These are phyloP conservation scores for Arabis alpina DNA, from an alignment of 345 rosid species.

Conservation along the genomic window DNA sequence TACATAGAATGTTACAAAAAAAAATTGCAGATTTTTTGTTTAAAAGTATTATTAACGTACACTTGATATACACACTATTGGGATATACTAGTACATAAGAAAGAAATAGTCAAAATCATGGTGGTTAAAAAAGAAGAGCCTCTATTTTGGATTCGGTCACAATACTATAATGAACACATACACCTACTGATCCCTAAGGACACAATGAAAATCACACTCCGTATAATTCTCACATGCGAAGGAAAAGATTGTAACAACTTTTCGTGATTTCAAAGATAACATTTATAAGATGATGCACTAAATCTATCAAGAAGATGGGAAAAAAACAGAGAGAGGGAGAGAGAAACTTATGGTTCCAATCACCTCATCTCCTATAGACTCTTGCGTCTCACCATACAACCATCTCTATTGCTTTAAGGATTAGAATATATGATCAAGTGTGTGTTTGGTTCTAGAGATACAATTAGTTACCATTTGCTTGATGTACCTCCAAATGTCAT, in stretches of 20 bases:
- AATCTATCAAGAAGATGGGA: conserved; percentile 13
- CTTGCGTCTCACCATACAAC: neutral
- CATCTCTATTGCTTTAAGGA: conserved; percentile 30
- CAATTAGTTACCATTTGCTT: conserved; percentile 31
- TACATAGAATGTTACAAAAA: neutral
- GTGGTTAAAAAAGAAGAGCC: conserved; percentile 1
- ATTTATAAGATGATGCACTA: conserved; percentile 19
- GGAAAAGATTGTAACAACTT: neutral
- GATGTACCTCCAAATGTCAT: conserved; percentile 5
- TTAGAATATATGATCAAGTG: conserved; percentile 18
- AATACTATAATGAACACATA: conserved; percentile 1
- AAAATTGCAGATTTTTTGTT: too few relatives aligned
- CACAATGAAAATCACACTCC: neutral
- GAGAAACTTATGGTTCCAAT: conserved; percentile 9
- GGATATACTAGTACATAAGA: too few relatives aligned
- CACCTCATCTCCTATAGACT: conserved; percentile 7
- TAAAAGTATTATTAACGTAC: too few relatives aligned
- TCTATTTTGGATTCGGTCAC: conserved; percentile 4
- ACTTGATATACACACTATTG: too few relatives aligned
- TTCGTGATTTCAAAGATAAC: neutral
- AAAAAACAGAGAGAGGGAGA: neutral
- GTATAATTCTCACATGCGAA: conserved; percentile 12
- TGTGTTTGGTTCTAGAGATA: conserved; percentile 3
- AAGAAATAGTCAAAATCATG: neutral
- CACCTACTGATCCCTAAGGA: conserved; percentile 17